Conservation (phyloP, 2,329 filamentous ascomycete genomes). For the Alternaria ventricosa region DNA sequence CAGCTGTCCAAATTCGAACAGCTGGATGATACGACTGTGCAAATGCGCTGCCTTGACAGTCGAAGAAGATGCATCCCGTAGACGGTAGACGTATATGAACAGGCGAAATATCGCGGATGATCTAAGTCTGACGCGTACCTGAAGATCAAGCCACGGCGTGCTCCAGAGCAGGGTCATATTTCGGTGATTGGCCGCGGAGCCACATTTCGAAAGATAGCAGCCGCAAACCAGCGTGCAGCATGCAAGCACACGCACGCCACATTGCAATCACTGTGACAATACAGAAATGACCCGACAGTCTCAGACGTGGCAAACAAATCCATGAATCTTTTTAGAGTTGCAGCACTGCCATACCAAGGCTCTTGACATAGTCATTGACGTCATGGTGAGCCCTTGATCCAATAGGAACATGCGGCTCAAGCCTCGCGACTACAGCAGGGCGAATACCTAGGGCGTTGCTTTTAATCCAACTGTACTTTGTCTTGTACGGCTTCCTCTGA, state of each 20-base stretch:
- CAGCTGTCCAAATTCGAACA: neutral
- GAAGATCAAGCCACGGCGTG: neutral
- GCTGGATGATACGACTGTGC: neutral
- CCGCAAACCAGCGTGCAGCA: neutral
- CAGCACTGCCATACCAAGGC: slow-evolving; percentile 3
- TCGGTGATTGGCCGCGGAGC: slow-evolving; percentile 1
- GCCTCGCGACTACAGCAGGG: neutral
- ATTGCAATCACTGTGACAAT: neutral
- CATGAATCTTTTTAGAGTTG: neutral
- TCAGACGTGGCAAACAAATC: neutral
- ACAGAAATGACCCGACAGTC: neutral
- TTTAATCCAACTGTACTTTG: neutral
- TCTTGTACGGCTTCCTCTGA: neutral
- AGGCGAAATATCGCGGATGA: neutral
- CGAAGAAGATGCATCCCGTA: neutral
- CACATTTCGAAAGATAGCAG: neutral
- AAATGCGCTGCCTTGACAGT: neutral
- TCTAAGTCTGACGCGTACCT: neutral
- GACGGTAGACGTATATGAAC: neutral
- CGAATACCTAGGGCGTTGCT: neutral
- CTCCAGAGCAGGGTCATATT: neutral
- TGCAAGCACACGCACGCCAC: neutral
- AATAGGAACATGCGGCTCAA: slow-evolving; percentile 7
- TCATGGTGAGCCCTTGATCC: slow-evolving; percentile 9
- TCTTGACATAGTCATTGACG: slow-evolving; percentile 11